These are phyloP conservation scores for Quercus alba DNA, from an alignment of 306 rosid genomes.

Conservation along the genomic window DNA sequence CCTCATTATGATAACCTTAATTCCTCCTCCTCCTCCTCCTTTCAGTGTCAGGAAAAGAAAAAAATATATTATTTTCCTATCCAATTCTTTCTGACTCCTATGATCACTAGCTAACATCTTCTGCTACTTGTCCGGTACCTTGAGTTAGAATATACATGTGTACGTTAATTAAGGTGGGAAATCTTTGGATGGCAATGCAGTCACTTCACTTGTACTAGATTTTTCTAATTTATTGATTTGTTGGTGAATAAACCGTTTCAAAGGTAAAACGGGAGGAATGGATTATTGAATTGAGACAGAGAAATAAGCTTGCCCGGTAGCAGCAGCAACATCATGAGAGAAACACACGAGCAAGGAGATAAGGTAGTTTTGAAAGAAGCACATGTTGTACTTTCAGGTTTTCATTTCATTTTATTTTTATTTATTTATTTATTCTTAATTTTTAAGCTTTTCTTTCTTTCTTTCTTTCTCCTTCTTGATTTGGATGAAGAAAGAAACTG, in stretches of 20 bases:
- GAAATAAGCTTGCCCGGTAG: constrained; percentile 7
- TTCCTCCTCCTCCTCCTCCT: neutral
- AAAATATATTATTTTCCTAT: too few species aligned
- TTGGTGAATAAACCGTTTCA: constrained; percentile 37
- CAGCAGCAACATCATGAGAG: neutral
- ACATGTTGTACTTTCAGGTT: neutral
- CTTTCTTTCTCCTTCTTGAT: neutral
- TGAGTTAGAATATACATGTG: neutral
- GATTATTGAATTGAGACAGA: constrained; percentile 15
- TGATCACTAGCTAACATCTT: neutral
- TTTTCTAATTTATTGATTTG: constrained; percentile 31
- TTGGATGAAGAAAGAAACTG: neutral
- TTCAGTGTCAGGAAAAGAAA: too few species aligned
- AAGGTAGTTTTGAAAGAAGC: neutral
- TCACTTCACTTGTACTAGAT: constrained; percentile 1
- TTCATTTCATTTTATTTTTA: neutral
- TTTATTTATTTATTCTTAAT: neutral
- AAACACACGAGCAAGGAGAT: neutral
- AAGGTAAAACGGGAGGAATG: constrained; percentile 17
- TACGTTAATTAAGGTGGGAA: neutral
- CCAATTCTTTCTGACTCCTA: neutral
- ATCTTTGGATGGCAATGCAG: neutral
- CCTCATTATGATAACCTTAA: neutral
- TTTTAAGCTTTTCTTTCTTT: neutral
- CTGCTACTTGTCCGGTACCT: neutral